Base-by-base conservation (phyloP, 2,329 filamentous ascomycete species). In the Hyphodiscus sp. region DNA sequence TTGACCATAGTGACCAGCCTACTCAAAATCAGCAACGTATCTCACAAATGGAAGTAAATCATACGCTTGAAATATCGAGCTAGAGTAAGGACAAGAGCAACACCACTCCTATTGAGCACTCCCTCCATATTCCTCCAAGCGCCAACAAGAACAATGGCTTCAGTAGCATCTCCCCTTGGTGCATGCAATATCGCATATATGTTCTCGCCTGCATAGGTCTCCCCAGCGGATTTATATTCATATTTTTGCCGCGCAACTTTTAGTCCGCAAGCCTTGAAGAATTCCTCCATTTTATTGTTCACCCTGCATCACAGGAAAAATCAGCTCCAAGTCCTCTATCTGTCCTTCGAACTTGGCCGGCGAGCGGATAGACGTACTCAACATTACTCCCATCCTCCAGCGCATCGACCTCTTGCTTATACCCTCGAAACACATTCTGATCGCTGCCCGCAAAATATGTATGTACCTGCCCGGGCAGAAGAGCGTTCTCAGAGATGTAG, bases 1-100 rank as follows among this genome's bases (percentile, higher is more conserved):
- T 99, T 55, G 91, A 96, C 94, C 94, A 99, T 26, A 99, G 78
- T 50, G 91, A 96, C 94, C 94, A 99, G 62, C 87, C 82, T 85
- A 54, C 47, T 23, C 23, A 48, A n/a, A 15, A 20, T 61, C 52
- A 60, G 53, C 53, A 26, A 20, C 43, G 47, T 41, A 16, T 47
- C 30, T 47, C 2, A 4, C 20, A 19, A 18, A 43, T 38, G 16
- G 15, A 47, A 23, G 10, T 29, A 38, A 41, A 13, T 45, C 76
- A 30, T 65, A 82, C 88, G 83, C 71, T 95, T 96, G 74, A 99
- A 97, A 72, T 99, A 99, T 61, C 94, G 83, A 26, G 90, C 89
- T 61, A 99, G 73, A 0, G 92, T 91, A 64, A 99, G 74, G 1
- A 91, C 85, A 30, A 99, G 78, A 8, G 91, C 86, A 6, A 99